Evolutionary conservation across 495 filamentous ascomycete species (phyloP), one percentile per base, ranked within the genome.

Genomic region (Neurospora sp.): DNA sequence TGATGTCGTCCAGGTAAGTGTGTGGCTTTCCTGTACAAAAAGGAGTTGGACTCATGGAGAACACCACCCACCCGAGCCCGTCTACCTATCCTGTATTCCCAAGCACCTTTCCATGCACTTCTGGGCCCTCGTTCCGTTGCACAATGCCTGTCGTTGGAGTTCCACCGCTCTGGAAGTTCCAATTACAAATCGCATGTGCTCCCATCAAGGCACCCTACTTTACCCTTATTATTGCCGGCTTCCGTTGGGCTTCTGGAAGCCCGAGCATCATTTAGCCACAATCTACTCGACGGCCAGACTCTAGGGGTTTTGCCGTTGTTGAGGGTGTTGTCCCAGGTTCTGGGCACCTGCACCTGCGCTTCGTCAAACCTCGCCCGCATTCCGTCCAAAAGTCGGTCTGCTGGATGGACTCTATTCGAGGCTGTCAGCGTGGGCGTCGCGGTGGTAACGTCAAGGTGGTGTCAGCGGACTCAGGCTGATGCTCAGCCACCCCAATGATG

Each of bases 1-100:
- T 88, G 85, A 87, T 88, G 84, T 85, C 53, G 53, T 66, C 84
- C 83, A 88, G 81, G 87, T 88, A 86, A 76, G 84, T 84, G 72
- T 42, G 22, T 73, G 75, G 71, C 75, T 79, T 77, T 71, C 40
- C 69, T 72, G 41, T 71, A 48, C 68, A 68, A 9, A 4, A 66
- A 66, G 53, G 12, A 66, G 53, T 66, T 66, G 53, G 53, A 31
- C 53, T 11, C 53, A 61, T 61, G 53, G 31, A 66, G 27, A 37
- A 9, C 12, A 66, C 27, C 53, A 66, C 53, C 31, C 53, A 66
- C 14, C 53, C 53, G 27, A 66, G 14, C 53, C 53, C 46, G 71
- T 53, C 53, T 73, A 59, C 22, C 74, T 70, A 74, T 72, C 71
- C 53, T 66, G 53, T 66, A 35, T 35, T 35, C 14, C 53, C 53